phyloP scores from a whole-genome alignment of 192 early-diverging fungal species.

The Entophlyctis luteolus region DNA sequence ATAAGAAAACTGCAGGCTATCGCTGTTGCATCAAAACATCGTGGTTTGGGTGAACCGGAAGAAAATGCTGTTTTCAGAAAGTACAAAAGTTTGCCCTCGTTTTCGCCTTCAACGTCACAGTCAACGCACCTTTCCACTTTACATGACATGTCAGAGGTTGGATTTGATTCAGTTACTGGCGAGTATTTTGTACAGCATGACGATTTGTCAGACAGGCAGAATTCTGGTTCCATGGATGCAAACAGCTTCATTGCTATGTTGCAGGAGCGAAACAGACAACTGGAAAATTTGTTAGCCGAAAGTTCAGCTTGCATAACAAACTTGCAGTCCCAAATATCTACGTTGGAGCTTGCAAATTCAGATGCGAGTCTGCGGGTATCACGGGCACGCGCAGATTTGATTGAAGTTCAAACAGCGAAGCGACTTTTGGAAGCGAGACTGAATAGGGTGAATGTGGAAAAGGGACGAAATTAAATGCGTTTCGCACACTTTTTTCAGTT shows the following conservation, averaged over 20 bases:
- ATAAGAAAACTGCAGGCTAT: not conserved
- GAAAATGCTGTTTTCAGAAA: no score
- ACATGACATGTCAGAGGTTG: slow-evolving; percentile 5
- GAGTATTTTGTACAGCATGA: slow-evolving; percentile 13
- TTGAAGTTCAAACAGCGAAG: slow-evolving; percentile 5
- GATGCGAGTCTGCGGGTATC: slow-evolving; percentile 21
- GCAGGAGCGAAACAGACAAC: not conserved
- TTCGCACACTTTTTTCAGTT: not conserved
- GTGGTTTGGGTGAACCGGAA: not conserved
- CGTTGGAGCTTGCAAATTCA: slow-evolving; percentile 9
- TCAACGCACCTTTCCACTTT: no score
- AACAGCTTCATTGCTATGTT: slow-evolving; percentile 3
- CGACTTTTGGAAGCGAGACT: slow-evolving; percentile 12
- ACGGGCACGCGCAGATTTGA: slow-evolving; percentile 16
- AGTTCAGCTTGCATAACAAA: slow-evolving; percentile 2
- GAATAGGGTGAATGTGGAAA: not conserved
- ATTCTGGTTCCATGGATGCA: not conserved
- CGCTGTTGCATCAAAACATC: not conserved
- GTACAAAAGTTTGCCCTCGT: no score
- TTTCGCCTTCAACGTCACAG: no score
- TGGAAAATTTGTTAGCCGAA: slow-evolving; percentile 5
- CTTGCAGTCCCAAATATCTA: slow-evolving; percentile 20
- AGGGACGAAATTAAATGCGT: not conserved
- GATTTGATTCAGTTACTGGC: not conserved
- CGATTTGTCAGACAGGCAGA: not conserved